Base-by-base conservation (phyloP, 495 filamentous ascomycete genomes). In the Rhypophila decipiens region DNA sequence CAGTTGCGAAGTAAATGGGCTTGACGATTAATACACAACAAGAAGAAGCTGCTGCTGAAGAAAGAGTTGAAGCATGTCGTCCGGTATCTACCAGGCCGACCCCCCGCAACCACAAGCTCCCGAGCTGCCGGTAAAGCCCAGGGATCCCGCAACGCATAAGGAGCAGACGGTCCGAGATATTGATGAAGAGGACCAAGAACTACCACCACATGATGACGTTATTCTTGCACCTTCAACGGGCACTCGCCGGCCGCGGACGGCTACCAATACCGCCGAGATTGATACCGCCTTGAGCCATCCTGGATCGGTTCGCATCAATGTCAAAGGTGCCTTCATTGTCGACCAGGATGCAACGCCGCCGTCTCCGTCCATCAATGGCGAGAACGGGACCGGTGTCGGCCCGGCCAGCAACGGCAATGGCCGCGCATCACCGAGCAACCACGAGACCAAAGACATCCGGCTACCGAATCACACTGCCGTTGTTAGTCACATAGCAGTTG, bases 401-500 rank as follows among this genome's bases (percentile, higher is more conserved):
- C 36, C 36, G 2, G 15, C 10, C 36, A 75, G 71, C 40, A 68
- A 58, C 68, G 77, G 83, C 45, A 82, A 81, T 17, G 70, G 70
- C 34, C 70, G 66, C 31, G 52, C 29, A 4, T 66, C 65, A 15
- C 66, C 64, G 24, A 78, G 77, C 23, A 77, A 84, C 48, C 83
- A 91, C 58, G 87, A 90, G 58, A 88, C 85, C 21, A 86, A 85
- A 55, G 91, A 96, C 60, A 97, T 98, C 56, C 79, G 93, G n/a
- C 73, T 98, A 12, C 93, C 93, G 19, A 90, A 96, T 62, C 93
- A 98, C 66, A 94, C 85, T 10, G 84, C 84, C 19, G 79, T 91
- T 2, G 89, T 98, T 38, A 95, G 89, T 69, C 93, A 98, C 76
- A 86, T 98, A 39, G 93, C 93, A 46, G 82, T 96, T 47, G 93